A percentile compares a stretch with the other conserved stretches of the same genome.
Evolutionary conservation across 202 grass and related monocot species (phyloP).

Genomic region (Setaria italica): DNA sequence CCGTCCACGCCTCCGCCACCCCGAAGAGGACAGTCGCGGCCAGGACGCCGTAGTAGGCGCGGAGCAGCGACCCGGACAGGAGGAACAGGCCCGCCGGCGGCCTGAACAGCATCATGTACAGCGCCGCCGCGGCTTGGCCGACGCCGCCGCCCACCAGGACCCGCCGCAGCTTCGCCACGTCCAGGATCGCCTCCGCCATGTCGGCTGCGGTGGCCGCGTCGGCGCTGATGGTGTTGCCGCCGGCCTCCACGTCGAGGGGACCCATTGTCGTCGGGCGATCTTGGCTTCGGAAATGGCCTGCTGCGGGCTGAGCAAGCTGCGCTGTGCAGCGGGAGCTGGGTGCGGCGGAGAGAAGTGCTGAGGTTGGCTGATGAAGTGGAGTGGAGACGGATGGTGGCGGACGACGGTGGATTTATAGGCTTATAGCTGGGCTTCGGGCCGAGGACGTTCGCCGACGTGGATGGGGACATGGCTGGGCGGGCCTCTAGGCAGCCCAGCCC

Average conservation of each 20-base stretch:
- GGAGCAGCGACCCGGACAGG: not conserved
- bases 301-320: not conserved
- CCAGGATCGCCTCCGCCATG: conserved; percentile 7
- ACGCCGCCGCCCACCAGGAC: conserved; percentile 31
- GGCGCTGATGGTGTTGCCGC: not conserved
- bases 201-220: not conserved
- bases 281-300: not conserved
- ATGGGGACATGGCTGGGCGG: not conserved
- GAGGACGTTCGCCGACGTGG: not conserved
- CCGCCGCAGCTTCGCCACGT: conserved; percentile 4
- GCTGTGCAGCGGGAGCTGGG: not conserved
- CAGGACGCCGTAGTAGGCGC: conserved; percentile 26
- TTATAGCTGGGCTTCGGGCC: not conserved
- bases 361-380: not conserved
- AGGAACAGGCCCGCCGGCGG: conserved; percentile 14
- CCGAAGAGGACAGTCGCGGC: conserved; percentile 7
- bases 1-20: conserved; percentile 34
- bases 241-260: conserved; percentile 10
- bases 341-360: not conserved
- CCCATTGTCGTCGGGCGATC: not conserved
- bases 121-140: not conserved
- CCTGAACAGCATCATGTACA: conserved; percentile 47
- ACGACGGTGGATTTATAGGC: not conserved
- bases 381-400: not conserved
- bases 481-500: not conserved